Conservation (phyloP, 495 filamentous ascomycete species). For the Bathelium albidoporum region DNA sequence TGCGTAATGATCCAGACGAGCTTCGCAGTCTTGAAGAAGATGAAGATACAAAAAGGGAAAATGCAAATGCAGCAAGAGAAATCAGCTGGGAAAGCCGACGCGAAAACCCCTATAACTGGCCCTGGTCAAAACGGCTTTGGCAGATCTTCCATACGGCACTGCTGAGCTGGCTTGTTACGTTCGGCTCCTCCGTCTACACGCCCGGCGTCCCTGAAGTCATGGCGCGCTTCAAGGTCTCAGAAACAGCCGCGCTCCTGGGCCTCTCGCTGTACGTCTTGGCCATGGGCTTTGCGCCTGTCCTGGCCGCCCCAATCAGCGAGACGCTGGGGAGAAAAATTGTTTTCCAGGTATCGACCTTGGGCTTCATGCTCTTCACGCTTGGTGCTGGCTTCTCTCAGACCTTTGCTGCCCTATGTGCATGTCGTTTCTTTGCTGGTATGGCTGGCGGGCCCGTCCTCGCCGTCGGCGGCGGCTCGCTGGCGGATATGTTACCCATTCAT, state of each 20-base stretch:
- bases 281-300: constrained; percentile 26
- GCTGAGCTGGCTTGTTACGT: background rate
- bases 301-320: constrained; percentile 31
- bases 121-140: constrained; percentile 1
- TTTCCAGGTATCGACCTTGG: constrained; percentile 31
- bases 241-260: constrained; percentile 22
- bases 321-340: constrained; percentile 26
- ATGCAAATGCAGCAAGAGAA: background rate
- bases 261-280: constrained; percentile 29
- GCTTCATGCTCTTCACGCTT: constrained; percentile 52
- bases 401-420: constrained; percentile 45
- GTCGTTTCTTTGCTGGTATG: constrained; percentile 54
- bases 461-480: constrained; percentile 44
- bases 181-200: constrained; percentile 12
- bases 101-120: background rate
- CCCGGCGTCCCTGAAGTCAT: constrained; percentile 23
- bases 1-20: background rate
- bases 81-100: background rate
- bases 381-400: constrained; percentile 48
- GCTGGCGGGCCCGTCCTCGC: constrained; percentile 44
- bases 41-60: background rate
- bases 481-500: constrained; percentile 42
- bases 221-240: constrained; percentile 23
- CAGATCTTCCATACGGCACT: background rate
- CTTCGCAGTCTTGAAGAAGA: background rate